Evolutionary conservation across 495 filamentous ascomycete genomes (phyloP), one percentile per base, ranked within the genome.

Genomic region (Neurospora sp.): DNA sequence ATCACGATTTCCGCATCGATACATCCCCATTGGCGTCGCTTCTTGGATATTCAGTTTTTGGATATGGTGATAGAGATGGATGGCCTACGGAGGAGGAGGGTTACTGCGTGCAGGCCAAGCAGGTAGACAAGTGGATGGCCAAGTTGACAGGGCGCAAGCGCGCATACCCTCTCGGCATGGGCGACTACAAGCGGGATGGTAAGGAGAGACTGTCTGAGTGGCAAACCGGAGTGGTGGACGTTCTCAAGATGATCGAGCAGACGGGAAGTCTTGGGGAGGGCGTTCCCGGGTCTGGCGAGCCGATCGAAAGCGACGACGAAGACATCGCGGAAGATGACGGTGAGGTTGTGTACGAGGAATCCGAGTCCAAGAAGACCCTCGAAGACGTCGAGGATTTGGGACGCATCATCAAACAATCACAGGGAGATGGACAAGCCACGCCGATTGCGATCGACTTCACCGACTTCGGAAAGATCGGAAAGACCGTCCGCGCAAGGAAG

Each of bases 1-100:
- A 98, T 77, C 87, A 98, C 82, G 95, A 98, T 81, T 98, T 98
- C 83, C 90, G 95, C 24, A 96, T 98, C 73, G 94, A 97, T 79
- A 97, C 94, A 0, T 91, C 92, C 2, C 91, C 96, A 0, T 81
- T 98, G 54, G 90, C 91, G 0, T 83, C 83, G 11, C 82, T 98
- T 45, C 84, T 93, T 5, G 95, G 95, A 13, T 98, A 96, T 77
- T 92, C 92, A 0, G 95, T 98, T 3, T 98, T 98, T 85, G 95
- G 95, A 0, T 91, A 97, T 76, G 95, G 95, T 24, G 95, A 98
- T 79, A 89, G 88, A 72, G 92, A 94, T 79, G 93, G 91, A 62
- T 98, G 95, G 95, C 92, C 93, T 3, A 93, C 90, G 0, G 93
- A 94, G 77, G 90, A 92, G 72, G 93, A 96, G 75, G 95, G 94